Base-by-base conservation (phyloP, 768 basidiomycete species). In the Psilocybe azurescens region DNA sequence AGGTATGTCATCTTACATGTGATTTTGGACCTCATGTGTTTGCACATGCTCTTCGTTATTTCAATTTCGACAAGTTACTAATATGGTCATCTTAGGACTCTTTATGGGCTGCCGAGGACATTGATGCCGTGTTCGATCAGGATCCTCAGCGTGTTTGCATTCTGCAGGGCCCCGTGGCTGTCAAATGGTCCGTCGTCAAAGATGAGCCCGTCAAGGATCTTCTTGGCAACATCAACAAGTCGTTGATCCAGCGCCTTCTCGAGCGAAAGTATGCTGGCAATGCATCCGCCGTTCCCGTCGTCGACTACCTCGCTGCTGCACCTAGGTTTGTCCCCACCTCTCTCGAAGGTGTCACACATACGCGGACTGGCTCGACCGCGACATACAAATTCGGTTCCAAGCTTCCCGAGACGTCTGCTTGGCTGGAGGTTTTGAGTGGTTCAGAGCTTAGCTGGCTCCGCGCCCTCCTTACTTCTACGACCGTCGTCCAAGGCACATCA, bases 61-160 rank as follows among this genome's bases (percentile, higher is more conserved):
- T 49, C 13, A 38, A 61, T 60, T 64, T 41, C 38, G 50, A 38
- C 44, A 60, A 28, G 47, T 53, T 64, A 63, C 67, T 29, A 73
- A 56, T 24, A 28, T 58, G 32, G 20, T 10, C 49, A 32, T 64
- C 54, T 20, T 67, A 94, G 93, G 97, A 98, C 74, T 99, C 97
- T 6, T 86, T 99, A 10, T 98, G 97, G 96, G 92, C 93, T 44
- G 93, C 95, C 2, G 97, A 98, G 76, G 97, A 99, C 74, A 95
- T 98, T 65, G 97, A 99, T 63, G 97, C 96, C 13, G 95, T 99
- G 46, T 97, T 99, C 71, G 97, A 99, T 77, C 95, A 97, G 78
- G 97, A 99, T 75, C 97, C 97, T 28, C 94, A 99, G 75, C 91
- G 97, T 64, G 96, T 99, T 29, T 97, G 95, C 72, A 97, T 99